These are phyloP conservation scores for Phaeosphaeria sp. DNA, from an alignment of 2,329 filamentous ascomycete species.

Conservation along the genomic window DNA sequence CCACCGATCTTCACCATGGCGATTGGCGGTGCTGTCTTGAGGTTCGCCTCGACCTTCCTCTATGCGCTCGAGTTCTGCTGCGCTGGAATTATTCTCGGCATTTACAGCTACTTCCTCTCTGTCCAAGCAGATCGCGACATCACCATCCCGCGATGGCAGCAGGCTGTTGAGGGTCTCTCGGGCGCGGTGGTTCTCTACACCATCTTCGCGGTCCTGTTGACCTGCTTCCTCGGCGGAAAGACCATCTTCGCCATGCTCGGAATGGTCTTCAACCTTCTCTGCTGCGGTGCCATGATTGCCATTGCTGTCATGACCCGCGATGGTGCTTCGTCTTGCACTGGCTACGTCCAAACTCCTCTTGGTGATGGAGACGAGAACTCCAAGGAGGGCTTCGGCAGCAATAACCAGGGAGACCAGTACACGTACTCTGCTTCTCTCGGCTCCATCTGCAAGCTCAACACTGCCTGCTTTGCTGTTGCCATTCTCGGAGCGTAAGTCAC, in stretches of 20 bases:
- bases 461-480: slow-evolving; percentile 76
- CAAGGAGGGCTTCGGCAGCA: slow-evolving; percentile 58
- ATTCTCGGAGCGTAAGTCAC: slow-evolving; percentile 76
- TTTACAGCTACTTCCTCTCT: slow-evolving; percentile 83
- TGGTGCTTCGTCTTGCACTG: slow-evolving; percentile 71
- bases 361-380: slow-evolving; percentile 66
- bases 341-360: slow-evolving; percentile 70
- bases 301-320: slow-evolving; percentile 76
- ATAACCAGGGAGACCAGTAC: slow-evolving; percentile 46
- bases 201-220: slow-evolving; percentile 72
- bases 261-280: slow-evolving; percentile 78
- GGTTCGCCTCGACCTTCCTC: slow-evolving; percentile 72
- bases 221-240: slow-evolving; percentile 80
- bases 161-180: slow-evolving; percentile 75
- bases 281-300: slow-evolving; percentile 80
- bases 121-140: slow-evolving; percentile 71
- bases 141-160: slow-evolving; percentile 68
- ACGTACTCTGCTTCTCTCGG: slow-evolving; percentile 56
- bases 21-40: slow-evolving; percentile 68
- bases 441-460: slow-evolving; percentile 78
- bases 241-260: slow-evolving; percentile 73
- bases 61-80: slow-evolving; percentile 77
- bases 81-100: slow-evolving; percentile 74
- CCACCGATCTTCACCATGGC: slow-evolving; percentile 58
- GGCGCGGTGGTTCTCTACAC: slow-evolving; percentile 79